phyloP scores from a whole-genome alignment of 2,329 filamentous ascomycete species.

The Nigrospora osmanthi region DNA sequence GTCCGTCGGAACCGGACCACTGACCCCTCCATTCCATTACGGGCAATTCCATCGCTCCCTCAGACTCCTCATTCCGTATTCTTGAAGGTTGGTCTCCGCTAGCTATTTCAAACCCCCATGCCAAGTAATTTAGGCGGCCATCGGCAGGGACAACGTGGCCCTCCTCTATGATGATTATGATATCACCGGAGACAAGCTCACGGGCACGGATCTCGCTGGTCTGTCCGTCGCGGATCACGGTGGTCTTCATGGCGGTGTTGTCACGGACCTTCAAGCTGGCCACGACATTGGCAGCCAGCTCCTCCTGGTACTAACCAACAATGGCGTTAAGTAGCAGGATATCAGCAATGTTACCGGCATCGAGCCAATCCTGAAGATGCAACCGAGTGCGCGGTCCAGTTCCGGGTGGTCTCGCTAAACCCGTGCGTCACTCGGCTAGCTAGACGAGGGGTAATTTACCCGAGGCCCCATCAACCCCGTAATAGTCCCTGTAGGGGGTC shows the following conservation, averaged over 20 bases:
- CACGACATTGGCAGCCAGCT: conserved; percentile 71
- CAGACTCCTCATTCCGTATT: too few species aligned
- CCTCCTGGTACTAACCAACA: conserved; percentile 76
- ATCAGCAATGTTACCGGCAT: conserved; percentile 70
- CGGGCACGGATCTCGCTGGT: conserved; percentile 64
- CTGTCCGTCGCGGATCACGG: conserved; percentile 58
- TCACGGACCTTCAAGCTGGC: conserved; percentile 69
- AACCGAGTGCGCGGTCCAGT: too few species aligned
- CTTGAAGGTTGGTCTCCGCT: too few species aligned
- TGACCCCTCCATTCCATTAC: too few species aligned
- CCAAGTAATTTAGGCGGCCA: conserved; percentile 57
- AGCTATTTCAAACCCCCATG: too few species aligned
- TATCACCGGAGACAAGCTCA: conserved; percentile 70
- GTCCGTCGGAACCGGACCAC: too few species aligned
- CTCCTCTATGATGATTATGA: conserved; percentile 38
- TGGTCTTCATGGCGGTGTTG: conserved; percentile 68
- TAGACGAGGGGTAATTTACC: too few species aligned
- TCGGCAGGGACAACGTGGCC: conserved; percentile 61
- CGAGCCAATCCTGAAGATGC: conserved; percentile 69
- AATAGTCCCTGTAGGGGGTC: too few species aligned
- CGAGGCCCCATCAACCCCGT: too few species aligned
- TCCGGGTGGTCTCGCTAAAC: too few species aligned
- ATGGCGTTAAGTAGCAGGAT: conserved; percentile 68
- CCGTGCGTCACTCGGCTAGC: too few species aligned
- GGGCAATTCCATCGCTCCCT: too few species aligned